Percentiles rank a stretch among this genome's conserved stretches.
Evolutionary conservation across 2,329 filamentous ascomycete species (phyloP).

Genomic region (Fusarium odoratissimum): DNA sequence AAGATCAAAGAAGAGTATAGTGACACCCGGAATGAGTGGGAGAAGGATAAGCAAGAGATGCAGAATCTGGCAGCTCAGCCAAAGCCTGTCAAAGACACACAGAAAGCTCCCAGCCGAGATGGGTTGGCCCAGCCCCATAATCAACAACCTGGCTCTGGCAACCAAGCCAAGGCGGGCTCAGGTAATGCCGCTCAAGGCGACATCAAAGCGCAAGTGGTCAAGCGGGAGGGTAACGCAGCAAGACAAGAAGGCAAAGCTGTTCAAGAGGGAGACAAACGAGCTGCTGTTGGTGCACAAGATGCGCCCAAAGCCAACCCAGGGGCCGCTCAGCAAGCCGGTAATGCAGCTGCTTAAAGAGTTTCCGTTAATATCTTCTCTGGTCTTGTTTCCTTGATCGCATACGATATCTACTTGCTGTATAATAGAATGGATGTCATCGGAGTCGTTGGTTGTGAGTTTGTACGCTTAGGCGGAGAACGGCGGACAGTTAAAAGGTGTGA

Average conservation of each 20-base stretch:
- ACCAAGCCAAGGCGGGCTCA: conserved; percentile 12
- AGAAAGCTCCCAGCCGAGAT: conserved; percentile 30
- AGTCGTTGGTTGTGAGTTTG: conserved; percentile 6
- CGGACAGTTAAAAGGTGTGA: conserved; percentile 6
- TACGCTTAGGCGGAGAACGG: neutral
- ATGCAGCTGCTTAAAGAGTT: conserved; percentile 27
- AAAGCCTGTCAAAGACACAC: conserved; percentile 21
- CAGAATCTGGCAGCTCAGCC: conserved; percentile 65
- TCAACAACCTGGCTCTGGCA: conserved; percentile 19
- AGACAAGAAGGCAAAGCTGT: conserved; percentile 9
- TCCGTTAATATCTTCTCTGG: neutral
- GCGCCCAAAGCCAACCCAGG: conserved; percentile 13
- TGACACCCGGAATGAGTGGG: conserved; percentile 83
- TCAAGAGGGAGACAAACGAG: conserved; percentile 23
- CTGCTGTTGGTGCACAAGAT: conserved; percentile 16
- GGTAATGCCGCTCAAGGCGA: conserved; percentile 22
- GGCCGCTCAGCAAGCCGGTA: conserved; percentile 14
- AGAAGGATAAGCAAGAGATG: conserved; percentile 87
- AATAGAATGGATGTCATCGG: conserved; percentile 34
- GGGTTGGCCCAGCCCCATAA: conserved; percentile 28
- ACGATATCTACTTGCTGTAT: conserved; percentile 23
- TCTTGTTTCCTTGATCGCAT: neutral
- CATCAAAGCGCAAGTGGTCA: conserved; percentile 11
- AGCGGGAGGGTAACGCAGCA: conserved; percentile 11
- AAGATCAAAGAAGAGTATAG: conserved; percentile 81